Evolutionary conservation across 768 basidiomycete species (phyloP).

Genomic region (Agaricus sinodeliciosus): DNA sequence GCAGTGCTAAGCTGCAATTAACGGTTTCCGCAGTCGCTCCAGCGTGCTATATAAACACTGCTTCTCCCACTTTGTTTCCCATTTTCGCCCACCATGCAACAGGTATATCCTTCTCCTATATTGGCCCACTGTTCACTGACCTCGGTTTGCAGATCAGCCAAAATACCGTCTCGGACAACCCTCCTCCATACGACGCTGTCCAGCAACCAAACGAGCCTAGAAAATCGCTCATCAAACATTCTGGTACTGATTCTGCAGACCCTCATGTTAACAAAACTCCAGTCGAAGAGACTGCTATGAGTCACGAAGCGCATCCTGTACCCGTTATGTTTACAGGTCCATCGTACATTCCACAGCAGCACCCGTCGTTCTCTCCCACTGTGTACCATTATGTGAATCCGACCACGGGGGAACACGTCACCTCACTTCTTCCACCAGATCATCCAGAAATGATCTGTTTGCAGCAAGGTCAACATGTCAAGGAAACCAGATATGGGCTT

Average conservation of each 20-base stretch:
- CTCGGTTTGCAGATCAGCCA: not conserved
- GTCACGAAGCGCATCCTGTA: not conserved
- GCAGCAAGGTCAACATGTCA: constrained; percentile 66
- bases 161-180: constrained; percentile 4
- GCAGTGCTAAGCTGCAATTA: not conserved
- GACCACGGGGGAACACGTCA: constrained; percentile 44
- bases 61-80: not conserved
- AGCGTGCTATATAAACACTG: not conserved
- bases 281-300: not conserved
- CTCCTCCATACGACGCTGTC: constrained; percentile 14
- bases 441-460: constrained; percentile 84
- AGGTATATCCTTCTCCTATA: not conserved
- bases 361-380: constrained; percentile 34
- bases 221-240: not conserved
- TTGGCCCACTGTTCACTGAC: not conserved
- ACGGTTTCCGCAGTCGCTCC: constrained; percentile 4
- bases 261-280: not conserved
- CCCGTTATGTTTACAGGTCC: constrained; percentile 14
- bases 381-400: constrained; percentile 71
- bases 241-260: not conserved
- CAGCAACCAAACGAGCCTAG: constrained; percentile 1
- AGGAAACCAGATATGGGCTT: constrained; percentile 58
- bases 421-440: constrained; percentile 64
- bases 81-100: not conserved
- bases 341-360: constrained; percentile 23